Base-by-base conservation (phyloP, 2,329 filamentous ascomycete species). In the Fusarium buxicola region DNA sequence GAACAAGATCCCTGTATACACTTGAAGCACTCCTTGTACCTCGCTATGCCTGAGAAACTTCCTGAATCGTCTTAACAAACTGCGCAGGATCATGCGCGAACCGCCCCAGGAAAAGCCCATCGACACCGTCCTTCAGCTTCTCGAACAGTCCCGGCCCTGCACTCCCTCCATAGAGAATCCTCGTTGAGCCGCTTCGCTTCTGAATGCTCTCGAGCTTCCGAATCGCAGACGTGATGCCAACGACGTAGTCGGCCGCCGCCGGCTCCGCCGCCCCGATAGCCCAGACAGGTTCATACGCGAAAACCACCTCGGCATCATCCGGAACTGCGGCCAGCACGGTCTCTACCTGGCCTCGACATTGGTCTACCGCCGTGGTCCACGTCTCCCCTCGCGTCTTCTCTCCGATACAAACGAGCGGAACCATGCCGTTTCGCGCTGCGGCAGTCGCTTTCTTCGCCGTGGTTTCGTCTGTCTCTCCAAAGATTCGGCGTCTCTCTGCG, bases 241-340 rank as follows among this genome's bases (percentile, higher is more conserved):
- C 83, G 1, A 96, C 90, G 72, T 96, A 89, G 60, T 89, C 87
- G 15, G 88, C 84, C 8, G 83, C 83, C 0, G 92, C 92, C 3
- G 92, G 92, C 69, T 89, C 80, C 2, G 84, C 80, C 9, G 91
- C 88, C 1, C 92, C 92, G 75, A 95, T 96, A 1, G 92, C 92
- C 92, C 92, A 96, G 2, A 95, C 91, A 8, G 92, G 92, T 79
- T 96, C 92, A 72, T 96, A 96, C 1, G 92, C 92, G 55, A 96
- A 82, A 7, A 94, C 85, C 6, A 95, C 83, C 43, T 92, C 89
- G 0, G 87, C 85, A 13, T 86, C 81, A 10, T 80, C 79, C 1
- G 87, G 83, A 8, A 94, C 78, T 0, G 81, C 84, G 1, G 78
- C 78, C 47, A 95, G 73, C 3, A 92, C 86, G 2, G 86, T 80